Conservation (phyloP, 768 basidiomycete species). For the Lentinus brumalis region DNA sequence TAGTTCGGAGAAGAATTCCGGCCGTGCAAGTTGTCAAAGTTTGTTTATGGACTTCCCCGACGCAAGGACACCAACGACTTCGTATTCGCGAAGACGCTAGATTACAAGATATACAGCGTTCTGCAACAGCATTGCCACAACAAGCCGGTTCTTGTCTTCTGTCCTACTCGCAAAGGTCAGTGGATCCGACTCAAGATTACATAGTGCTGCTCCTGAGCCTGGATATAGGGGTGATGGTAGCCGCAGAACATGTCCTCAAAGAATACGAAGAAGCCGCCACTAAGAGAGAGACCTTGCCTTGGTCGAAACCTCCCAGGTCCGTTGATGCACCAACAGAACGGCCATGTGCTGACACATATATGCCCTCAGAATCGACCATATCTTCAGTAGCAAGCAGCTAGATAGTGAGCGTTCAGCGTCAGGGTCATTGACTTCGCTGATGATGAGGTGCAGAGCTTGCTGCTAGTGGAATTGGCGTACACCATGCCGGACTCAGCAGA, state of each 20-base stretch:
- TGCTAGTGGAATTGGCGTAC: constrained; percentile 79
- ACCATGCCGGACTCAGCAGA: constrained; percentile 84
- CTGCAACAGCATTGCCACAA: constrained; percentile 72
- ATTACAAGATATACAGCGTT: constrained; percentile 70
- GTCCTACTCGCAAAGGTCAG: constrained; percentile 82
- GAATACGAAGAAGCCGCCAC: constrained; percentile 63
- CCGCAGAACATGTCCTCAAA: constrained; percentile 78
- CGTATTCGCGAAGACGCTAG: constrained; percentile 68
- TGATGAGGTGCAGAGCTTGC: constrained; percentile 52
- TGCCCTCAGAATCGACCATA: constrained; percentile 50
- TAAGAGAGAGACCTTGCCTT: constrained; percentile 58
- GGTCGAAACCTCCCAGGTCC: constrained; percentile 63
- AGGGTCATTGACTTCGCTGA: no score
- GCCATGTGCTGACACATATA: neutral
- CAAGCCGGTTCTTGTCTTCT: constrained; percentile 89
- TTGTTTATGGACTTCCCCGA: constrained; percentile 72
- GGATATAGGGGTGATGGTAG: constrained; percentile 44
- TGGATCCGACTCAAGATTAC: neutral
- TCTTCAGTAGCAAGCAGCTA: constrained; percentile 70
- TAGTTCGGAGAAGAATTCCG: constrained; percentile 94
- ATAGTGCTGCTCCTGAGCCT: constrained; percentile 1
- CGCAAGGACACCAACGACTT: constrained; percentile 75
- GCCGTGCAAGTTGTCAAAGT: constrained; percentile 76
- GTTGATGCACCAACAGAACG: neutral
- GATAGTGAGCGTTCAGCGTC: constrained; percentile 44